A percentile compares a stretch with the other conserved stretches of the same genome.
Conservation (phyloP, 2,329 filamentous ascomycete genomes). For the Thyridium curvatum region DNA sequence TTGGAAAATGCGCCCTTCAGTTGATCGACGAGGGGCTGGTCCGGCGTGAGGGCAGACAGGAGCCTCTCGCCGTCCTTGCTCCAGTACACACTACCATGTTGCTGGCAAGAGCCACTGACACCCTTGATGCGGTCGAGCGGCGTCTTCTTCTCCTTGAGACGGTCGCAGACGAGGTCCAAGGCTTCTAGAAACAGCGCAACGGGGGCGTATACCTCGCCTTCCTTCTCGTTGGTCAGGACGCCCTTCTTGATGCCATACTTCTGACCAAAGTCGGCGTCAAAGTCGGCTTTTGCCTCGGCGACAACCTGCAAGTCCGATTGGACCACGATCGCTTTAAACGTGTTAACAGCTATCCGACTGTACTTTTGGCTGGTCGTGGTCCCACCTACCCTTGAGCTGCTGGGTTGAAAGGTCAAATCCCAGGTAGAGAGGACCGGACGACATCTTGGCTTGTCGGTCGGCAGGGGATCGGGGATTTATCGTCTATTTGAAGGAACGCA, state of each 20-base stretch:
- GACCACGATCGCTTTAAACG: conserved; percentile 66
- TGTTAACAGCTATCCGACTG: background rate
- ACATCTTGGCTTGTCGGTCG: conserved; percentile 4
- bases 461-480: background rate
- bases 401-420: conserved; percentile 97
- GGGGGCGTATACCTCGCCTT: conserved; percentile 87
- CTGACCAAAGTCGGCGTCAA: conserved; percentile 71
- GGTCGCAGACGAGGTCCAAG: conserved; percentile 73
- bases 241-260: conserved; percentile 83
- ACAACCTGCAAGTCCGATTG: conserved; percentile 74
- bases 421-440: conserved; percentile 63
- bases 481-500: no score
- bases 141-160: conserved; percentile 62
- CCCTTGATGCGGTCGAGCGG: conserved; percentile 72
- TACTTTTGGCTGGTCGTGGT: conserved; percentile 5
- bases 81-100: conserved; percentile 98
- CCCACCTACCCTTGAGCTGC: conserved; percentile 73
- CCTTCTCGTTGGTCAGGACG: conserved; percentile 72
- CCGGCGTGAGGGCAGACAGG: conserved; percentile 44
- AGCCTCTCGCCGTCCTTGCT: conserved; percentile 59
- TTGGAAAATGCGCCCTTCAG: conserved; percentile 70
- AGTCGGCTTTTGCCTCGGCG: conserved; percentile 87
- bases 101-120: conserved; percentile 88
- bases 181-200: conserved; percentile 94
- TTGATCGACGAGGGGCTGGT: conserved; percentile 57